Base-by-base conservation (phyloP, 179 eudicot genomes). In the Spinacia oleracea region DNA sequence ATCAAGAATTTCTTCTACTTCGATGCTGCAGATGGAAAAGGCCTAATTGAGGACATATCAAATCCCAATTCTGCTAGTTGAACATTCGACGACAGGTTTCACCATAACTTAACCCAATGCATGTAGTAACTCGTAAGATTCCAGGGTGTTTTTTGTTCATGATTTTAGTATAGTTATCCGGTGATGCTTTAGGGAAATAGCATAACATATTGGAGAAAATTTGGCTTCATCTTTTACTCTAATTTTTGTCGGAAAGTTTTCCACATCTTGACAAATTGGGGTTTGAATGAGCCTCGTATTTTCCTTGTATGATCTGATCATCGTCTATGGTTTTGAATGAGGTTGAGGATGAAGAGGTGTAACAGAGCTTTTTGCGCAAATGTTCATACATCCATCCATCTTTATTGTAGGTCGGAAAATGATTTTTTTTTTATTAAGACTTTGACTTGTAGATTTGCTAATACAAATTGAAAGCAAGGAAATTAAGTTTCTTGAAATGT, bases 1-100 rank as follows among this genome's bases (percentile, higher is more conserved):
- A 75, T 96, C 29, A 96, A 90, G 79, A 93, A 96, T 62, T 96
- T 93, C 88, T 96, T 96, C 83, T 92, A 89, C 83, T 96, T 89
- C 34, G 97, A 95, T 79, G 91, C 98, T 1, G 76, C 79, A 91
- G 97, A 93, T 11, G 98, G 98, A 9, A 95, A 95, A 85, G 98
- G 98, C 62, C 66, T 93, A 18, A 91, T 95, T 12, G 98, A 93
- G 83, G 93, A 95, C 87, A 88, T 95, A 51, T 87, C 90, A 16
- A 85, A 60, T 56, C 79, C 86, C n/a, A 72, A 31, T 69, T 82
- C 85, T 14, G 69, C 77, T 20, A 76, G 72, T 43, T 79, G 84
- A 73, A 5, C 32, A 70, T 35, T 74, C n/a, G 6, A 15, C 34
- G 31, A 18, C 32, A 69, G 55, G 21, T 51, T 70, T n/a, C 11